Evolutionary conservation across 257 asterid species (phyloP), one percentile per base, ranked within the genome.

Genomic region (Solanum sitiens): DNA sequence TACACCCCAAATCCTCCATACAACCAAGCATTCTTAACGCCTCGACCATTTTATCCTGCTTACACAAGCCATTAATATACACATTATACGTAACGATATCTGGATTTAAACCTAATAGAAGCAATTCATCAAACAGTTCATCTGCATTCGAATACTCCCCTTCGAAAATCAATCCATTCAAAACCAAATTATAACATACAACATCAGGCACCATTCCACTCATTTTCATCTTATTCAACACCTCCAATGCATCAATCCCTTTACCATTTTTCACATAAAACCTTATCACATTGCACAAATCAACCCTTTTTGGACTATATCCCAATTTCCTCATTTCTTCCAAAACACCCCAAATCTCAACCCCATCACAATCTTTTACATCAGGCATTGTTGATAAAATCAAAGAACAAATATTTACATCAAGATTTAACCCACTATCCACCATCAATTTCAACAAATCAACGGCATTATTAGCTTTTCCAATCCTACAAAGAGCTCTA

Each of bases 51-150:
- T 94, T 93, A 73, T 89, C 89, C 86, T 92, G 98, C 93, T 88
- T 84, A 56, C 98, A 93, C 87, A 94, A 87, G 33, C 97, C 93
- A 72, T 68, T 86, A 18, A 95, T 92, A 87, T 91, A 92, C 86
- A 89, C 89, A 88, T 92, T 96, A 91, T 92, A 96, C 13, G 97
- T 96, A 77, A 56, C 65, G 63, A 92, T 84, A 88, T 94, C 92
- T n/a, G 98, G 98, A 83, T 86, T 90, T 88, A 93, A 89, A 11
- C 98, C 98, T 61, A 86, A 80, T 44, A 94, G 95, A 87, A 96
- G 95, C 95, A 96, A 86, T 92, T 96, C 95, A 89, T 96, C 99
- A 30, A 96, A 95, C 98, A 95, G 85, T 53, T 94, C 88, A 67
- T 94, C 97, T 7, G 94, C 98, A 39, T 50, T 86, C 68, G 2